phyloP scores from a whole-genome alignment of 306 rosid genomes.

The Trifolium dubium region DNA sequence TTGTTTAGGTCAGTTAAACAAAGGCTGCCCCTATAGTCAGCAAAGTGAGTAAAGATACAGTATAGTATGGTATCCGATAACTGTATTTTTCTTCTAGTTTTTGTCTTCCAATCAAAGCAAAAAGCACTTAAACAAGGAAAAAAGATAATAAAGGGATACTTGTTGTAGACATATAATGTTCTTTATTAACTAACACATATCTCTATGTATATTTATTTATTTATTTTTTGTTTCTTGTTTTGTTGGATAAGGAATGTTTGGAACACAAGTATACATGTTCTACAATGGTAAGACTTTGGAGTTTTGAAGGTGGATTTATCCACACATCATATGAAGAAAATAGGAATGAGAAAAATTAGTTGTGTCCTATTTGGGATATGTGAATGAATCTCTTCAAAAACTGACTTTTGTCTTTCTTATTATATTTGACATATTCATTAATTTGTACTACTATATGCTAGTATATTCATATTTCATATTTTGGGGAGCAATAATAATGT shows the following conservation, averaged over 20 bases:
- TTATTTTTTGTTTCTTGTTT: conserved; percentile 48
- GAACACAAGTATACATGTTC: conserved; percentile 50
- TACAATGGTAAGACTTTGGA: not conserved
- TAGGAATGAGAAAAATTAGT: not conserved
- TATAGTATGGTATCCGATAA: conserved; percentile 7
- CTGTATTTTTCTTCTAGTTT: conserved; percentile 51
- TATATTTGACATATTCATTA: not conserved
- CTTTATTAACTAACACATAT: conserved; percentile 9
- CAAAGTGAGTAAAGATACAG: conserved; percentile 12
- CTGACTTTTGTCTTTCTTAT: conserved; percentile 37
- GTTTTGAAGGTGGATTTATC: not conserved
- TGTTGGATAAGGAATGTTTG: conserved; percentile 71
- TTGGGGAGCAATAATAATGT: conserved; percentile 41
- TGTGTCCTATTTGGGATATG: conserved; percentile 38
- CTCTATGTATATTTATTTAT: conserved; percentile 5
- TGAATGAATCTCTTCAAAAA: conserved; percentile 31
- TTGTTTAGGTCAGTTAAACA: conserved; percentile 63
- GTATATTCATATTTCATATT: not conserved
- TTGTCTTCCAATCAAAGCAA: conserved; percentile 77
- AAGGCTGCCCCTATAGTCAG: conserved; percentile 50
- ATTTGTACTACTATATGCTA: not conserved
- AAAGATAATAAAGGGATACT: conserved; percentile 64
- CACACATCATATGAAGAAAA: not conserved
- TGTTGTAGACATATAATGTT: conserved; percentile 40
- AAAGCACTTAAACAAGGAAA: conserved; percentile 66